Evolutionary conservation across 257 asterid species (phyloP).

Genomic region (Henckelia pumila): DNA sequence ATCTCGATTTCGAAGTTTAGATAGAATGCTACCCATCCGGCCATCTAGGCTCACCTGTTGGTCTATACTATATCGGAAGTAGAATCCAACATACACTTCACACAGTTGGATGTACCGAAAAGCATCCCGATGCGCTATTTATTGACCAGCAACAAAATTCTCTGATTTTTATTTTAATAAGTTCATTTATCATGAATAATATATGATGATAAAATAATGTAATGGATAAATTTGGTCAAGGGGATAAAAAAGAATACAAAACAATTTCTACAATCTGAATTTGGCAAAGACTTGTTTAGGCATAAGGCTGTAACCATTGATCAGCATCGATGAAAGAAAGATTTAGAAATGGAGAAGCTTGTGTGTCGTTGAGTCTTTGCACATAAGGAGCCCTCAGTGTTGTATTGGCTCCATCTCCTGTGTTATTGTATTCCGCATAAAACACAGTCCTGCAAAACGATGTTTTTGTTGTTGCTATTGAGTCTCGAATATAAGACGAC

Average conservation of each 20-base stretch:
- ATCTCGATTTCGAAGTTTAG: neutral
- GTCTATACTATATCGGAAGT: neutral
- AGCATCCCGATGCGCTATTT: too few species aligned
- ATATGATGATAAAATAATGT: neutral
- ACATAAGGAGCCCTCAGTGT: slow-evolving; percentile 53
- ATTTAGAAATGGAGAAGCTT: slow-evolving; percentile 58
- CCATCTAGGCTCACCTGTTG: neutral
- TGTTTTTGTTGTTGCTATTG: too few species aligned
- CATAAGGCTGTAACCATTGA: slow-evolving; percentile 70
- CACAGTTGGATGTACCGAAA: too few species aligned
- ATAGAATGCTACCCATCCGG: neutral
- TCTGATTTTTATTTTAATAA: neutral
- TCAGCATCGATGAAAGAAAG: slow-evolving; percentile 69
- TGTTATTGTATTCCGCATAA: slow-evolving; percentile 86
- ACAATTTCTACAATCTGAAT: neutral
- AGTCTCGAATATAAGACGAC: too few species aligned
- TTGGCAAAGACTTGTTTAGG: neutral
- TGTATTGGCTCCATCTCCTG: slow-evolving; percentile 68
- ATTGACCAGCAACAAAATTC: neutral
- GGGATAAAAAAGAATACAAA: too few species aligned
- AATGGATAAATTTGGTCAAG: too few species aligned
- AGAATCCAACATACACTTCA: too few species aligned
- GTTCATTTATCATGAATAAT: neutral
- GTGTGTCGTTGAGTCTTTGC: slow-evolving; percentile 69
- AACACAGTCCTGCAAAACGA: slow-evolving; percentile 67